Evolutionary conservation across 768 basidiomycete genomes (phyloP).

Genomic region (Sporobolomyces phaffii): DNA sequence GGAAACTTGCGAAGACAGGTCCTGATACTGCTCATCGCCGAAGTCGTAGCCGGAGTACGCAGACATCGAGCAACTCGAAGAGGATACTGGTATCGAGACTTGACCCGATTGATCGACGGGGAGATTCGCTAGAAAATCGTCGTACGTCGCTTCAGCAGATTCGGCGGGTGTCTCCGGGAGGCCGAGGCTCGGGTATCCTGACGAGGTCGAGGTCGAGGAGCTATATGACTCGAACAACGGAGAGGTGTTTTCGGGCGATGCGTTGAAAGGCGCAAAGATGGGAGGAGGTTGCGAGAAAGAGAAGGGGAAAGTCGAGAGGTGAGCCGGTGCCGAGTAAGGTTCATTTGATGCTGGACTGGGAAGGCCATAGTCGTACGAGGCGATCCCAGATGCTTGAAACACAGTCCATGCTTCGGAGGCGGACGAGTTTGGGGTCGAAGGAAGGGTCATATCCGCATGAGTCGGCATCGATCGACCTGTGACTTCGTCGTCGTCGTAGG

Average conservation of each 20-base stretch:
- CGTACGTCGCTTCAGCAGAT: neutral
- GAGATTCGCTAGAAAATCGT: neutral
- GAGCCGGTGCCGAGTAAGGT: neutral
- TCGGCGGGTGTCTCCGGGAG: neutral
- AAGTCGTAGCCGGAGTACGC: neutral
- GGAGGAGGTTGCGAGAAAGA: constrained; percentile 12
- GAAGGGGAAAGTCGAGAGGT: constrained; percentile 1
- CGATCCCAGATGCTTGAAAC: neutral
- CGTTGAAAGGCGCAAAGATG: neutral
- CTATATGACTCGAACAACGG: neutral
- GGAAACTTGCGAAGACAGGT: too few species aligned
- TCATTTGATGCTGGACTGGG: neutral
- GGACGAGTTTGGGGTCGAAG: neutral
- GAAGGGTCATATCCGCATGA: neutral
- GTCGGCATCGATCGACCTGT: neutral
- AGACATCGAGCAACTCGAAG: neutral
- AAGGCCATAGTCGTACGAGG: neutral
- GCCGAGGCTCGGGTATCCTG: neutral
- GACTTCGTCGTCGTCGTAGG: neutral
- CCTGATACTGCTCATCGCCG: too few species aligned
- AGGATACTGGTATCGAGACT: neutral
- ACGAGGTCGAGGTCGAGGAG: neutral
- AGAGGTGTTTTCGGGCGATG: neutral
- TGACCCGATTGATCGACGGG: neutral
- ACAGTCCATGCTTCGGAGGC: constrained; percentile 4